Evolutionary conservation across 73 alveolate genomes (phyloP), one percentile per base, ranked within the genome.

Genomic region (Paramecium octaurelia): DNA sequence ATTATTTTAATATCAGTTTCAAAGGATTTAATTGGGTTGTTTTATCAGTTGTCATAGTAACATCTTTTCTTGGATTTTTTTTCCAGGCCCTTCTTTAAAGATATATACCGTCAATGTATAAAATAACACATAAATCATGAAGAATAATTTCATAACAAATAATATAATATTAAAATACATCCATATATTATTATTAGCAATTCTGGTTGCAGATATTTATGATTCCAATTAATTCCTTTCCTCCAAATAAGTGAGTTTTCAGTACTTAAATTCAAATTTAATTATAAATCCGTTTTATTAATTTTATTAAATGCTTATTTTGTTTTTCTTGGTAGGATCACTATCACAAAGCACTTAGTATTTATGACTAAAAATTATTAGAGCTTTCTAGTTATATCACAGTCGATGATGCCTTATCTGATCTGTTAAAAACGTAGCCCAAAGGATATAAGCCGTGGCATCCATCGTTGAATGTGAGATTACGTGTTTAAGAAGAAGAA

Each of bases 401-500:
- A 44, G 91, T 80, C 14, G 91, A 80, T 80, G 91, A 80, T 24
- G 73, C 75, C 77, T 48, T 80, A 27, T 23, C 70, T 18, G 91
- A 80, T 48, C n/a, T 80, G n/a, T 46, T 80, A 80, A 80, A 48
- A 80, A 48, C 4, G 5, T 80, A 42, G 31, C 91, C 91, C 20
- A 80, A 20, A 80, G 91, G 91, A 18, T 80, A 80, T 48, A 20
- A 80, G 27, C 91, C 91, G 9, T 80, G 91, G 91, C 91, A 80
- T 80, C 91, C 91, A 43, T 42, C 46, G 5, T 64, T 80, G 29
- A 44, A 23, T 44, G 91, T 42, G 21, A 46, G 50, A 24, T 44
- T 42, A 23, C 46, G 73, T 31, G 48, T 23, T 7, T 35, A 43
- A 80, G 70, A 43, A 80, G 27, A 80, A 44, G 75, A 80, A 27